These are phyloP conservation scores for Shiraia bambusicola DNA, from an alignment of 2,329 filamentous ascomycete species.

Conservation along the genomic window DNA sequence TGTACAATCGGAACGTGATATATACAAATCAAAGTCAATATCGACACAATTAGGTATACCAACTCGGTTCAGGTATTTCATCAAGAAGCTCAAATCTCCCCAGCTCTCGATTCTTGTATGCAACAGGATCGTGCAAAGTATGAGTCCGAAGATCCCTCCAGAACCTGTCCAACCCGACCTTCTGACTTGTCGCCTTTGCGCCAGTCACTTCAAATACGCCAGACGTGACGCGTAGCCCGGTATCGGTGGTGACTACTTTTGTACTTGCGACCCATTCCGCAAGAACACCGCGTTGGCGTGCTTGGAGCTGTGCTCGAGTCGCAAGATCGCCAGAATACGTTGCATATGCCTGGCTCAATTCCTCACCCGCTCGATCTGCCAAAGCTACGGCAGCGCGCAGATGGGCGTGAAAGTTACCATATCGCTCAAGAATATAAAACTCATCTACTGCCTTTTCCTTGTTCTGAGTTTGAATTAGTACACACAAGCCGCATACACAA, in stretches of 20 bases:
- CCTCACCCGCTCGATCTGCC: conserved; percentile 57
- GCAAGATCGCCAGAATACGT: conserved; percentile 36
- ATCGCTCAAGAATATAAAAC: conserved; percentile 65
- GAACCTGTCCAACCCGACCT: conserved; percentile 64
- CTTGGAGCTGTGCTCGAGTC: conserved; percentile 51
- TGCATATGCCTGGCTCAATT: conserved; percentile 52
- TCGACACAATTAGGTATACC: conserved; percentile 56
- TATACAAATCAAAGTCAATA: too few relatives aligned
- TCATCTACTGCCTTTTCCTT: conserved; percentile 62
- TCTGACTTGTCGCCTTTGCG: conserved; percentile 58
- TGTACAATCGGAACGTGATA: too few relatives aligned
- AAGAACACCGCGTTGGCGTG: conserved; percentile 58
- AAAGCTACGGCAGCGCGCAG: conserved; percentile 61
- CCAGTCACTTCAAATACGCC: conserved; percentile 67
- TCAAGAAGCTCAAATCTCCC: conserved; percentile 59
- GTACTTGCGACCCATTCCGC: conserved; percentile 64
- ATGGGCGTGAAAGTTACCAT: conserved; percentile 65
- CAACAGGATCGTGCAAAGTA: conserved; percentile 66
- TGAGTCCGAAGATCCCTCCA: conserved; percentile 69
- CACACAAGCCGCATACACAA: background rate
- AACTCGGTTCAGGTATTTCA: conserved; percentile 60
- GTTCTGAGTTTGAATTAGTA: conserved; percentile 38
- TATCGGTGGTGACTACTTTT: conserved; percentile 65
- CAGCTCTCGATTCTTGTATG: conserved; percentile 66
- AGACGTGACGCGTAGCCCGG: conserved; percentile 57